A percentile compares a stretch with the other conserved stretches of the same genome.
Evolutionary conservation across 108 stramenopile genomes (phyloP).

Genomic region (Halocafeteria seosinensis): DNA sequence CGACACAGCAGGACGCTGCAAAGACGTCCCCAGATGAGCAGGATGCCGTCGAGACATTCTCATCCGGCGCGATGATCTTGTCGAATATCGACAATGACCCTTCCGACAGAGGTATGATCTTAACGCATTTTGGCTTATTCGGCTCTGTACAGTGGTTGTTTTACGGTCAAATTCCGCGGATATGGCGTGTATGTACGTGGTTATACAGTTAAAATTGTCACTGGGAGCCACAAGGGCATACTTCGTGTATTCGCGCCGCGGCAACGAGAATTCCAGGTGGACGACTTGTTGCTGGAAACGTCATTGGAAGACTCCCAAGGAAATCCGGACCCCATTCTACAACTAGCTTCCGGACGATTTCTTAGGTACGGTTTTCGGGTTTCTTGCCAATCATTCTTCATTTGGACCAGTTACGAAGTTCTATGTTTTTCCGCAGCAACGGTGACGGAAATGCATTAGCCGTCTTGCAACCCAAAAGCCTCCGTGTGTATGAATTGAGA

Average conservation of each 20-base stretch:
- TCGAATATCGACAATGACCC: too few relatives aligned
- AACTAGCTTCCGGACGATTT: conserved; percentile 26
- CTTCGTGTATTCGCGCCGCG: conserved; percentile 21
- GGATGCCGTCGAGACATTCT: too few relatives aligned
- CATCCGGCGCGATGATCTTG: too few relatives aligned
- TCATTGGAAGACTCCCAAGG: too few relatives aligned
- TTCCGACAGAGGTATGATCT: too few relatives aligned
- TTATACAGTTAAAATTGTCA: conserved; percentile 18
- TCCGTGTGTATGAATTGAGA: conserved; percentile 27
- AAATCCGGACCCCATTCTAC: conserved; percentile 31
- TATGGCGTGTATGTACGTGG: too few relatives aligned
- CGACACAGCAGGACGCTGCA: too few relatives aligned
- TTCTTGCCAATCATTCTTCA: background rate
- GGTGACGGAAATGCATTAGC: conserved; percentile 16
- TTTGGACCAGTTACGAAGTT: background rate
- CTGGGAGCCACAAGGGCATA: conserved; percentile 24
- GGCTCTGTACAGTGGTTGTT: too few relatives aligned
- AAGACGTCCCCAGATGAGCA: too few relatives aligned
- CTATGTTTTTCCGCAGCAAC: background rate
- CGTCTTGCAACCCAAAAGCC: conserved; percentile 31
- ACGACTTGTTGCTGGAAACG: conserved; percentile 30
- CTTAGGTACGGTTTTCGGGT: conserved; percentile 22
- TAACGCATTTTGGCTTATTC: too few relatives aligned
- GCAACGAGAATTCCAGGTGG: conserved; percentile 12
- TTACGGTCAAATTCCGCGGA: too few relatives aligned